Percentiles rank a stretch among this genome's conserved stretches.
phyloP scores from a whole-genome alignment of 2,329 filamentous ascomycete genomes.

The Neonectria faginata region DNA sequence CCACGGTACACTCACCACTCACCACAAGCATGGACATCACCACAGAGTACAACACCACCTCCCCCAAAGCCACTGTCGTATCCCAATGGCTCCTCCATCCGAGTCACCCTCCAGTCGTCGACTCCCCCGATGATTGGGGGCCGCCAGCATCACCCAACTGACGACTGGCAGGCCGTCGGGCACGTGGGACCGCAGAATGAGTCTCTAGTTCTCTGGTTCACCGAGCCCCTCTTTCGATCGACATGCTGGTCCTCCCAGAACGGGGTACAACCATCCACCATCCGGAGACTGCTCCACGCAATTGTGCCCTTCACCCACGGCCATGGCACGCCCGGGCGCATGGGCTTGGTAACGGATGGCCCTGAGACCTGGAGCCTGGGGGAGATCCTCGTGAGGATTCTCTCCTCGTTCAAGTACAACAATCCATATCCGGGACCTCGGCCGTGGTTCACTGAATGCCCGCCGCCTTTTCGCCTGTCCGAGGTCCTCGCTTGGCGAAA shows the following conservation, averaged over 20 bases:
- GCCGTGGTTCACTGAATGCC: conserved; percentile 1
- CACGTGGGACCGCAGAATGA: conserved; percentile 36
- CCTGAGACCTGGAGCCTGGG: background rate
- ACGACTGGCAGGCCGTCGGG: conserved; percentile 39
- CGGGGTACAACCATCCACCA: conserved; percentile 28
- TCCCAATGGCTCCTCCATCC: conserved; percentile 17
- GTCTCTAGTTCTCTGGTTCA: conserved; percentile 14
- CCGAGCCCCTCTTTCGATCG: conserved; percentile 39
- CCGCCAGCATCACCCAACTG: conserved; percentile 36
- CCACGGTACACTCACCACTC: background rate
- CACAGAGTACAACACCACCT: conserved; percentile 28
- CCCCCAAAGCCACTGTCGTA: conserved; percentile 5
- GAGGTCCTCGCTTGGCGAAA: conserved; percentile 16
- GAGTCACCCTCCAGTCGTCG: conserved; percentile 22
- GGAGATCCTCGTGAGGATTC: background rate
- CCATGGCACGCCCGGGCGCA: background rate
- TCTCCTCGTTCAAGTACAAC: background rate
- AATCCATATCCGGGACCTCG: background rate
- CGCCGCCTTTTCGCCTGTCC: conserved; percentile 5
- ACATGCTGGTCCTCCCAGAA: conserved; percentile 28
- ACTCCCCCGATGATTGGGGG: conserved; percentile 31
- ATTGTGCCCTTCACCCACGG: conserved; percentile 16
- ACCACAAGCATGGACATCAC: conserved; percentile 7
- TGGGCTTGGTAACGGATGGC: background rate
- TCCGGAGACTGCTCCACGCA: conserved; percentile 24